These are phyloP conservation scores for Oryza longistaminata DNA, from an alignment of 176 grass and related monocot species.

Conservation along the genomic window DNA sequence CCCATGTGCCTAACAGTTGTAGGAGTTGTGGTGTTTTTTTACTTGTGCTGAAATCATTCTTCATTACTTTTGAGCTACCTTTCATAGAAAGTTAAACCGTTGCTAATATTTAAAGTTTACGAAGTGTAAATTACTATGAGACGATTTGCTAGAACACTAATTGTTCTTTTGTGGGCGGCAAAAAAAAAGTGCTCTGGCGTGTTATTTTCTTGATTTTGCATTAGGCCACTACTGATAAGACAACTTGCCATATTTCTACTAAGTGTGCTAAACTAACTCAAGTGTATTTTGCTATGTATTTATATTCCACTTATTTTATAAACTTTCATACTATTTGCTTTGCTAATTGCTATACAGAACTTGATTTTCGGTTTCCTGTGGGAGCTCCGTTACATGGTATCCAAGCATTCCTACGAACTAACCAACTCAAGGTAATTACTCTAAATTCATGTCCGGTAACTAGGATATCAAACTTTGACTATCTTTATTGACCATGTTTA, in stretches of 20 bases:
- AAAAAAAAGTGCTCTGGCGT: neutral
- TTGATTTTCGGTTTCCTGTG: constrained; percentile 93
- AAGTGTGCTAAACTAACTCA: neutral
- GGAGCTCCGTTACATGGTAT: constrained; percentile 97
- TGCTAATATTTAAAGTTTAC: neutral
- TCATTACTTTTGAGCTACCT: neutral
- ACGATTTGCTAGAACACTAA: neutral
- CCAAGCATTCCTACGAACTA: constrained; percentile 87
- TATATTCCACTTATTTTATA: neutral
- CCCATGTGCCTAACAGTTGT: neutral
- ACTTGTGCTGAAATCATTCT: neutral
- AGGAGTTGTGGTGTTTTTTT: neutral
- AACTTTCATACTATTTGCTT: neutral
- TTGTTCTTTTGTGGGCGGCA: neutral
- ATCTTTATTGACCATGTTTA: neutral
- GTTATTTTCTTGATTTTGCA: neutral
- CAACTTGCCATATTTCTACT: neutral
- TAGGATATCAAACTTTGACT: neutral
- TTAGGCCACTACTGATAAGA: neutral
- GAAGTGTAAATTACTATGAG: neutral
- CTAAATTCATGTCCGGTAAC: neutral
- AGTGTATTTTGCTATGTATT: neutral
- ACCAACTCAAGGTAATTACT: constrained; percentile 84
- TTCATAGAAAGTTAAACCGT: neutral
- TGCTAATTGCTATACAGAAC: constrained; percentile 58